Percentiles rank a stretch among this genome's conserved stretches.
Conservation (phyloP, 2,329 filamentous ascomycete species). For the Atkinsonella texensis region DNA sequence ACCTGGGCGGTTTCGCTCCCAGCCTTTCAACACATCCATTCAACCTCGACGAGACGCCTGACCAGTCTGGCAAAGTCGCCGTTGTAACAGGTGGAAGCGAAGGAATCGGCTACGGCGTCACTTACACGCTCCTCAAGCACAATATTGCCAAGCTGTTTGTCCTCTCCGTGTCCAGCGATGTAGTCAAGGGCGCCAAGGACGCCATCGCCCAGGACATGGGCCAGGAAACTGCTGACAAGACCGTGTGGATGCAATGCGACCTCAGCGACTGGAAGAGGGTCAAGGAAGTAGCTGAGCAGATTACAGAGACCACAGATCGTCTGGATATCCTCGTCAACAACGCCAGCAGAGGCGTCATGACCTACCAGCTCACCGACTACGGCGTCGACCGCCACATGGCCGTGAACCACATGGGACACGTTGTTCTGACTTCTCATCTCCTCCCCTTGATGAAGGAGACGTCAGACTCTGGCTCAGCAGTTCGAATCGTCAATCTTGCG, state of each 20-base stretch:
- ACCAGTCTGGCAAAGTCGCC: constrained; percentile 1
- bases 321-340: constrained; percentile 1
- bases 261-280: not conserved
- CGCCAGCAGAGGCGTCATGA: not conserved
- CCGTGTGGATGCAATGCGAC: not conserved
- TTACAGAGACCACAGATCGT: not conserved
- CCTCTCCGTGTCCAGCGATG: not conserved
- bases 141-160: not conserved
- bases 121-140: not conserved
- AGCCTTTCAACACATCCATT: not conserved
- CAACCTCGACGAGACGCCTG: constrained; percentile 1
- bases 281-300: not conserved
- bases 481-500: not conserved
- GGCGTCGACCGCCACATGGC: constrained; percentile 2
- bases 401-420: constrained; percentile 1
- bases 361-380: not conserved
- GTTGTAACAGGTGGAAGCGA: not conserved
- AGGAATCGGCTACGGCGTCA: not conserved
- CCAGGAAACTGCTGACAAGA: not conserved
- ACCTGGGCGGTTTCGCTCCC: not conserved
- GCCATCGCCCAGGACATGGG: not conserved
- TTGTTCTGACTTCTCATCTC: not conserved
- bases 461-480: not conserved
- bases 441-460: constrained; percentile 1
- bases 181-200: not conserved